A percentile compares a stretch with the other conserved stretches of the same genome.
Evolutionary conservation across 306 rosid species (phyloP).

Genomic region (Rosa rugosa): DNA sequence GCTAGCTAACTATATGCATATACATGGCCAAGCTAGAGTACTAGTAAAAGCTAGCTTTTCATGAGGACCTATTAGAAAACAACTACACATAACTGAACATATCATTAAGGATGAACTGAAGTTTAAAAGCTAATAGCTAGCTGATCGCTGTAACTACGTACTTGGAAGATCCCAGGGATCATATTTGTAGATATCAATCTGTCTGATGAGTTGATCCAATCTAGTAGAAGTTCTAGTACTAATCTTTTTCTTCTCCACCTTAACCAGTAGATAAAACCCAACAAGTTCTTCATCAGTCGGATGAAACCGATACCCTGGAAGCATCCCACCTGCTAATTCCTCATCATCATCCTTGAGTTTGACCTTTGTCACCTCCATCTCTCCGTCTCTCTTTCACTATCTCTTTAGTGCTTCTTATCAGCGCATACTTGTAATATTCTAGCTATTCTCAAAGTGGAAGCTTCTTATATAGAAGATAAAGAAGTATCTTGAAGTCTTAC

Average conservation of each 20-base stretch:
- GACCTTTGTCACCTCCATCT: slow-evolving; percentile 42
- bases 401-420: not conserved
- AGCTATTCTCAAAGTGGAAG: slow-evolving; percentile 18
- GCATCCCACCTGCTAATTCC: slow-evolving; percentile 37
- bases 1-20: too few relatives aligned
- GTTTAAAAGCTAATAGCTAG: not conserved
- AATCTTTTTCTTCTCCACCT: slow-evolving; percentile 68
- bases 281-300: slow-evolving; percentile 97
- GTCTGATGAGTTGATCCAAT: slow-evolving; percentile 70
- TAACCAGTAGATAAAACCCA: slow-evolving; percentile 69
- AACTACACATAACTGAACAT: not conserved
- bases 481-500: not conserved
- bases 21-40: too few relatives aligned
- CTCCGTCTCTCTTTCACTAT: not conserved
- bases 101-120: not conserved
- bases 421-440: not conserved
- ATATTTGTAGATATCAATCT: slow-evolving; percentile 83
- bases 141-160: slow-evolving; percentile 27
- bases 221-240: slow-evolving; percentile 19
- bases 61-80: not conserved
- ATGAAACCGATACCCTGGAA: slow-evolving; percentile 91
- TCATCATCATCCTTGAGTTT: slow-evolving; percentile 31
- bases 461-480: slow-evolving; percentile 27
- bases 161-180: slow-evolving; percentile 99
- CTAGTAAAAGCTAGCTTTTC: not conserved